Evolutionary conservation across 1,284 basidiomycete species (phyloP).

Genomic region (Trichosporon asahii): DNA sequence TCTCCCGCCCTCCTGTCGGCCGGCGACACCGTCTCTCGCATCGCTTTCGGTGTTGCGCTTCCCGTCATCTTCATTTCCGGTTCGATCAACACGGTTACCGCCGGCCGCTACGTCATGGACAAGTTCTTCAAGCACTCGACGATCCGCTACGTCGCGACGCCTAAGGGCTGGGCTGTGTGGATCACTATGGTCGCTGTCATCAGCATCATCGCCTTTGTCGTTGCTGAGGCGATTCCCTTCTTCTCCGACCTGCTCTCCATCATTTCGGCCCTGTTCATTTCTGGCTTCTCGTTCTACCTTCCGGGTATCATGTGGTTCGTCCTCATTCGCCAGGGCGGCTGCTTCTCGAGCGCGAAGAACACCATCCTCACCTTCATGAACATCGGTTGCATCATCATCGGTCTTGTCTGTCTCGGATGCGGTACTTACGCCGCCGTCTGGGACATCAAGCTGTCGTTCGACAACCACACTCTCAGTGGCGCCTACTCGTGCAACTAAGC

Average conservation of each 20-base stretch:
- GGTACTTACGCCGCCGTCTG: conserved; percentile 17
- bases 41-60: conserved; percentile 22
- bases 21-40: conserved; percentile 15
- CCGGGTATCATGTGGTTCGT: conserved; percentile 23
- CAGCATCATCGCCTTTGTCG: conserved; percentile 16
- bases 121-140: conserved; percentile 13
- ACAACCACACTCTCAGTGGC: conserved; percentile 12
- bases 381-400: conserved; percentile 17
- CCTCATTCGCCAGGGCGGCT: conserved; percentile 20
- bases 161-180: conserved; percentile 54
- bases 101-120: conserved; percentile 21
- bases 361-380: conserved; percentile 15
- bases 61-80: conserved; percentile 27
- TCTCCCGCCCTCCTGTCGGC: conserved; percentile 20
- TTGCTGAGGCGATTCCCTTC: conserved; percentile 39
- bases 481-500: conserved; percentile 16
- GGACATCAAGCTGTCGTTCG: conserved; percentile 17
- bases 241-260: conserved; percentile 39
- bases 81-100: conserved; percentile 19
- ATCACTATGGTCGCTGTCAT: conserved; percentile 34
- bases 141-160: conserved; percentile 39
- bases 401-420: conserved; percentile 16
- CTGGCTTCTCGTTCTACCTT: conserved; percentile 23
- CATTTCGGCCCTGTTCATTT: conserved; percentile 30
- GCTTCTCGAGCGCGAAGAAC: conserved; percentile 21